Evolutionary conservation across 2,329 filamentous ascomycete genomes (phyloP), one percentile per base, ranked within the genome.

Genomic region (Endoconidiophora polonica): DNA sequence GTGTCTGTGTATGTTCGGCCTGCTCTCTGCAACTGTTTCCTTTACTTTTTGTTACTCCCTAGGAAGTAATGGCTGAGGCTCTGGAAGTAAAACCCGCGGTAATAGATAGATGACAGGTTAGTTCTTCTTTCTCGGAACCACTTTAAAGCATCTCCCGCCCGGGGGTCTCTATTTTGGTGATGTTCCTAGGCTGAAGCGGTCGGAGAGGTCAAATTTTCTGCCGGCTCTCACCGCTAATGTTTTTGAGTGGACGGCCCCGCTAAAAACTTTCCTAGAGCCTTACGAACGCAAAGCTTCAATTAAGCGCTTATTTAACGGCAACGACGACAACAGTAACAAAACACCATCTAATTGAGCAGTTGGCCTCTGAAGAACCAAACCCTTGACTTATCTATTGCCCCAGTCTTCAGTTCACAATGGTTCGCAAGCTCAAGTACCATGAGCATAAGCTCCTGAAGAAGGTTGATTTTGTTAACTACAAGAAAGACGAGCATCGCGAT

Each of bases 391-490:
- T 44, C 42, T 20, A 7, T 39, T 24, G n/a, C 4, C 37, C 37
- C 40, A 41, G 23, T 33, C 16, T 6, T 40, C 18, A 10, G 38
- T 33, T 44, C 12, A 37, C 22, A 44, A 96, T 96, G 91, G 86
- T 94, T 58, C 83, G 91, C 59, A 87, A 94, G 71, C 79, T 98
- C 62, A 96, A 95, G 69, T 78, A 94, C 68, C 90, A 95, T 68
- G 91, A 98, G 79, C 79, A 91, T 64, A 93, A 91, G 74, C 83
- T 96, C 62, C 77, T 96, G 59, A 90, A 90, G 63, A 77, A 76
- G 66, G 87, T 91, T 66, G 88, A 98, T 69, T 94, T 98, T 68
- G 81, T 88, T 63, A 91, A 83, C 61, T 94, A 90, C 73, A 91
- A 91, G 67, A 80, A 80, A 61, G 88, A 96, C 68, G 74, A 78